Base-by-base conservation (phyloP, 441 rosid genomes). In the Pelargonium myrrhifolium region DNA sequence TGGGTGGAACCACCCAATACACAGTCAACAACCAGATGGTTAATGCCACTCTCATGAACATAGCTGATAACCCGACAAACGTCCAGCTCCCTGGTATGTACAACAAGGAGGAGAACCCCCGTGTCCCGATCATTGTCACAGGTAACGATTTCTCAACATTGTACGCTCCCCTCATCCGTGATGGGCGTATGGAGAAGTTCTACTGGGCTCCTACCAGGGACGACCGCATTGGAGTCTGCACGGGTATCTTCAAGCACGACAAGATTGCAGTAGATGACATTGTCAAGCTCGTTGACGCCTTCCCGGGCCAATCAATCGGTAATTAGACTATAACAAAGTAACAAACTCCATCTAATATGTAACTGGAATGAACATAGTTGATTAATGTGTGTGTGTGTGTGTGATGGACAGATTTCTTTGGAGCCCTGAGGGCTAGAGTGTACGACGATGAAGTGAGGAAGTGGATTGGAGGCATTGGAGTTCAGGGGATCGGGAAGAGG, bases 21-120 rank as follows among this genome's bases (percentile, higher is more conserved):
- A 94, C 99, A 0, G 99, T 94, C 9, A 94, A 94, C 89, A 93
- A 93, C 83, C 97, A 93, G 77, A 90, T 93, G 98, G 99, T 93
- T 6, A 93, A 93, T 49, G 99, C 97, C 40, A 93, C 99, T 10
- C 95, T 93, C 79, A 90, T 93, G 99, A 93, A 90, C 90, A 93
- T 90, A 56, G 99, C 99, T 17, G 97, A 93, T 74, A 89, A 85
- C 83, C 99, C 95, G 0, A 93, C 97, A 47, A 81, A 61, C 61
- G 97, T 90, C 58, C 99, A 93, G 80, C 99, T 93, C 56, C 99
- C 99, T 0, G 97, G 98, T 6, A 87, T 86, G 97, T 90, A 90
- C 90, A 90, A 93, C 96, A 93, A 90, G 78, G 87, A 89, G 77
- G 97, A 89, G 20, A 90, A 89, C 74, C 80, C 96, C 8, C 87